These are phyloP conservation scores for Gossypium thurberi DNA, from an alignment of 345 rosid species.

Conservation along the genomic window DNA sequence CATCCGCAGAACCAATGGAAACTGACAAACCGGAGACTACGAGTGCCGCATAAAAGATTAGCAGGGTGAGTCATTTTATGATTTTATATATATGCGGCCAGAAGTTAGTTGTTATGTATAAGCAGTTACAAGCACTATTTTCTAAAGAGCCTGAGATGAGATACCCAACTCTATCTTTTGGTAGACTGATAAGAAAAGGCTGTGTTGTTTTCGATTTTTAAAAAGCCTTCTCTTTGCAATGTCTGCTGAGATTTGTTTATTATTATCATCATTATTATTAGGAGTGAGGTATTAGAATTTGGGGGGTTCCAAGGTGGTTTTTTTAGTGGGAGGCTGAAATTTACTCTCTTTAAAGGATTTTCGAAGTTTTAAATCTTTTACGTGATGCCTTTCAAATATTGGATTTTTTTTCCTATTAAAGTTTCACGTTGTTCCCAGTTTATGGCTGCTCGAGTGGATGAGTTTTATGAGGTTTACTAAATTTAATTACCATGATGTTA, in stretches of 20 bases:
- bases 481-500: too few relatives aligned
- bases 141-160: constrained; percentile 1
- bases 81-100: not conserved
- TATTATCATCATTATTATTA: not conserved
- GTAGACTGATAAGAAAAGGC: not conserved
- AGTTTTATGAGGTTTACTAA: too few relatives aligned
- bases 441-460: too few relatives aligned
- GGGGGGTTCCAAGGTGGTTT: not conserved
- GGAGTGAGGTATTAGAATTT: constrained; percentile 7
- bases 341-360: constrained; percentile 4
- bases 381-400: too few relatives aligned
- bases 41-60: constrained; percentile 22
- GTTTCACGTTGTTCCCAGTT: too few relatives aligned
- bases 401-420: too few relatives aligned
- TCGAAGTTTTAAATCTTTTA: too few relatives aligned
- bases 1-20: constrained; percentile 70
- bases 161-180: constrained; percentile 1
- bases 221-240: constrained; percentile 9
- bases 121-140: not conserved
- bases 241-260: constrained; percentile 14
- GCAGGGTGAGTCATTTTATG: not conserved
- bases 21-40: constrained; percentile 46
- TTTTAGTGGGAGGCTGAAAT: not conserved
- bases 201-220: constrained; percentile 9
- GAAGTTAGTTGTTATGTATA: constrained; percentile 17